A percentile compares a stretch with the other conserved stretches of the same genome.
phyloP scores from a whole-genome alignment of 495 filamentous ascomycete genomes.

The Aspergillus nanangensis region DNA sequence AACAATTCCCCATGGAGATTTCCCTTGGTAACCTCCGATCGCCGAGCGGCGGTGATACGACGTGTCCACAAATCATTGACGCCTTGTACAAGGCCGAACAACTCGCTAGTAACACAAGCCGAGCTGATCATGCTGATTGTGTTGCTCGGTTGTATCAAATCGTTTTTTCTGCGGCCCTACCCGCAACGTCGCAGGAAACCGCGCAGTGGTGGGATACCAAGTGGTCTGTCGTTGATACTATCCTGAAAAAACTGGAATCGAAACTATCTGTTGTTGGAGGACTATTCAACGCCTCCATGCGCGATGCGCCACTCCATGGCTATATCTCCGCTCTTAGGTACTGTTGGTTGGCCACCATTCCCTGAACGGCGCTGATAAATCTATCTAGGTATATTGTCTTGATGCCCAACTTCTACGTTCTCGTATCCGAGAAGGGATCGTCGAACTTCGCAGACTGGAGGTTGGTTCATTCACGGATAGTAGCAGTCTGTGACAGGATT shows the following conservation, averaged over 20 bases:
- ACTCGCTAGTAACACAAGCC: conserved; percentile 64
- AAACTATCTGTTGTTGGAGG: conserved; percentile 52
- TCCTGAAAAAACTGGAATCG: conserved; percentile 48
- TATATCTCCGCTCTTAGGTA: conserved; percentile 63
- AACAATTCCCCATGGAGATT: conserved; percentile 32
- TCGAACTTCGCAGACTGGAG: conserved; percentile 23
- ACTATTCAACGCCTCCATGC: conserved; percentile 56
- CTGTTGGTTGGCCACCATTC: too few relatives aligned
- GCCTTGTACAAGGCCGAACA: conserved; percentile 34
- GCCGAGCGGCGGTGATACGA: conserved; percentile 1
- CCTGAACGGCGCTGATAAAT: neutral
- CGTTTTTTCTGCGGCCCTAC: conserved; percentile 41
- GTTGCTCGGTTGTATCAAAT: conserved; percentile 59
- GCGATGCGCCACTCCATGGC: conserved; percentile 65
- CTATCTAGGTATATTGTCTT: conserved; percentile 39
- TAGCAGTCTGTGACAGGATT: conserved; percentile 53
- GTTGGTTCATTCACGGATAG: conserved; percentile 51
- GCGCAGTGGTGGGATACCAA: conserved; percentile 33
- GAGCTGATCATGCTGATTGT: conserved; percentile 84
- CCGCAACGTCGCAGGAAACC: conserved; percentile 2
- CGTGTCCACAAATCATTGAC: conserved; percentile 19
- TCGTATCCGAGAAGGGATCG: conserved; percentile 17
- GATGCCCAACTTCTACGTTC: conserved; percentile 32
- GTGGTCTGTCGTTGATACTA: conserved; percentile 37
- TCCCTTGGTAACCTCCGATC: conserved; percentile 12